phyloP scores from a whole-genome alignment of 495 filamentous ascomycete species.

The Lasiosphaeria ovina region DNA sequence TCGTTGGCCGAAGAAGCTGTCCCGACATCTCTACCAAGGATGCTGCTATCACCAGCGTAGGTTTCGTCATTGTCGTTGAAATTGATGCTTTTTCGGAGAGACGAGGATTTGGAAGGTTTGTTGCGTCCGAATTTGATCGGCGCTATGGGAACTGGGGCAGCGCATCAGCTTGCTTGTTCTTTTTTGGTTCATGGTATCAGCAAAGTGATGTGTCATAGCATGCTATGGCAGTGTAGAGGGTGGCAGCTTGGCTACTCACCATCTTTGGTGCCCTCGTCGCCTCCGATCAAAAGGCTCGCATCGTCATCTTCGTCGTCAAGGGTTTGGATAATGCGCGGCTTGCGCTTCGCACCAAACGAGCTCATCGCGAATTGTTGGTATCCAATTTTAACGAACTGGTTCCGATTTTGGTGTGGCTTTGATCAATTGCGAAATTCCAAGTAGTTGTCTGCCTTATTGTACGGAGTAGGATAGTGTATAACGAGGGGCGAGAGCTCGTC shows the following conservation, averaged over 20 bases:
- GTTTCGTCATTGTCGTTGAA: conserved; percentile 38
- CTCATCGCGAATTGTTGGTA: conserved; percentile 45
- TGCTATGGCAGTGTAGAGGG: not conserved
- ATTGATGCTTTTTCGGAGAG: conserved; percentile 49
- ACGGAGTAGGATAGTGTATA: too few species aligned
- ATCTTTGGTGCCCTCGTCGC: conserved; percentile 33
- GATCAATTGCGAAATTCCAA: too few species aligned
- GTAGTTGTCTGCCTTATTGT: too few species aligned
- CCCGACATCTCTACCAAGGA: not conserved
- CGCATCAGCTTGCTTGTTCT: conserved; percentile 39
- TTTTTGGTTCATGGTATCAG: conserved; percentile 26
- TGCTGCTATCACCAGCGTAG: conserved; percentile 5
- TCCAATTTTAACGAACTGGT: conserved; percentile 18
- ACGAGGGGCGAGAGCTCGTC: too few species aligned
- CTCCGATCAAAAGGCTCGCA: conserved; percentile 25
- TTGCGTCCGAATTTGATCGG: conserved; percentile 43
- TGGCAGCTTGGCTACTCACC: conserved; percentile 29
- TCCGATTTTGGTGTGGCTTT: too few species aligned
- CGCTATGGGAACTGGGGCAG: conserved; percentile 31
- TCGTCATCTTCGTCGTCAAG: conserved; percentile 60
- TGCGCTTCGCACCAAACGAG: conserved; percentile 65
- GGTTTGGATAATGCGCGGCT: conserved; percentile 69
- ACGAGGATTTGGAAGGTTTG: conserved; percentile 50
- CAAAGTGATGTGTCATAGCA: conserved; percentile 20
- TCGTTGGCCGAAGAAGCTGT: conserved; percentile 22